Evolutionary conservation across 192 early-diverging fungal species (phyloP).

Genomic region (Rhizophagus sp.): DNA sequence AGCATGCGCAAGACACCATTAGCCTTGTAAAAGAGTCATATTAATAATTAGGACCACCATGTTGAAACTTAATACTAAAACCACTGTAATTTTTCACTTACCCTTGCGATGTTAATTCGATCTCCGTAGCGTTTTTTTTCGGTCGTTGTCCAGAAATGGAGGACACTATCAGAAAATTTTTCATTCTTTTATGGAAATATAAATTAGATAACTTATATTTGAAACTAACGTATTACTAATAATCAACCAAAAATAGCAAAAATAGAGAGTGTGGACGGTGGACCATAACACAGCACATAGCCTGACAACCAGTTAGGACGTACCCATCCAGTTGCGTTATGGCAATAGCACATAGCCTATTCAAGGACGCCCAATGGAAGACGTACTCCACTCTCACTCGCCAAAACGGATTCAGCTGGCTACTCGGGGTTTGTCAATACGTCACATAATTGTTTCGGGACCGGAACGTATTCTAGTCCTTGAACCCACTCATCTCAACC

Average conservation of each 20-base stretch:
- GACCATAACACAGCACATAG: slow-evolving; percentile 30
- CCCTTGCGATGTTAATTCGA: not conserved
- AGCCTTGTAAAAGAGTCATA: no score
- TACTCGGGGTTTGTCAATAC: slow-evolving; percentile 33
- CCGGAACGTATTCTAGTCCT: no score
- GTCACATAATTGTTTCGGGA: no score
- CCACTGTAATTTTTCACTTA: slow-evolving; percentile 2
- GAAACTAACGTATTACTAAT: slow-evolving; percentile 21
- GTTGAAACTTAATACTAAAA: slow-evolving; percentile 17
- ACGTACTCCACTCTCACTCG: slow-evolving; percentile 21
- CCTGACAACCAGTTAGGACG: slow-evolving; percentile 29
- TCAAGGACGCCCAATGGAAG: slow-evolving; percentile 30
- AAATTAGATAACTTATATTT: not conserved
- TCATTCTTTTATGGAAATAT: slow-evolving; percentile 31
- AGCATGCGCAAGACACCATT: not conserved
- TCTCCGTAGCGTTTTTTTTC: slow-evolving; percentile 16
- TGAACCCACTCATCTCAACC: no score
- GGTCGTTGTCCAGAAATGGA: slow-evolving; percentile 23
- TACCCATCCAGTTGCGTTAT: slow-evolving; percentile 31
- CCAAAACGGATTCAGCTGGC: slow-evolving; percentile 23
- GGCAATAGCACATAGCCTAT: slow-evolving; percentile 30
- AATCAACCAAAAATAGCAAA: no score
- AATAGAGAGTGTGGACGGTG: no score
- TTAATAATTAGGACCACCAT: not conserved
- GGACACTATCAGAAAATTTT: not conserved